Evolutionary conservation across 768 basidiomycete genomes (phyloP).

Genomic region (Psilocybe subaeruginosa): DNA sequence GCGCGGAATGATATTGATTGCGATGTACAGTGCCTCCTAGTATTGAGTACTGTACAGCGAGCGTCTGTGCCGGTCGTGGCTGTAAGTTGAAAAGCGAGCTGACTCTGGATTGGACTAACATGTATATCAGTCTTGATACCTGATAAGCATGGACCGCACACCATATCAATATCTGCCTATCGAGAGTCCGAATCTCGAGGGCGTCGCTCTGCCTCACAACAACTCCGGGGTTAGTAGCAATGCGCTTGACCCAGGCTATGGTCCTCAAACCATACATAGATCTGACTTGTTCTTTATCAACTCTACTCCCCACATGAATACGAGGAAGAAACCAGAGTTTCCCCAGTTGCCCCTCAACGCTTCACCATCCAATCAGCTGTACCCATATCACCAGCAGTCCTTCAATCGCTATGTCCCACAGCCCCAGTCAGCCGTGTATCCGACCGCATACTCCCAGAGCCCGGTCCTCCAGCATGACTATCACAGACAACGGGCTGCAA

Average conservation of each 20-base stretch:
- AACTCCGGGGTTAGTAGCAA: constrained; percentile 11
- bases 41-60: neutral
- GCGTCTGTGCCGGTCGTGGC: neutral
- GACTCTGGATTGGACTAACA: constrained; percentile 3
- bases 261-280: constrained; percentile 34
- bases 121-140: neutral
- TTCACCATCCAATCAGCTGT: constrained; percentile 26
- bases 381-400: constrained; percentile 35
- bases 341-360: constrained; percentile 7
- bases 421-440: constrained; percentile 22
- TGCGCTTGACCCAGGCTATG: constrained; percentile 28
- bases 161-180: constrained; percentile 20
- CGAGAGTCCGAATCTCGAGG: constrained; percentile 7
- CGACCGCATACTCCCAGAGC: constrained; percentile 13
- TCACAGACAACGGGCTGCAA: constrained; percentile 8
- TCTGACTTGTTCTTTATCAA: constrained; percentile 34
- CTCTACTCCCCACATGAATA: constrained; percentile 15
- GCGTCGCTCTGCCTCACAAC: neutral
- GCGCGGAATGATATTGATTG: neutral
- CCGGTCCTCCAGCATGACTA: constrained; percentile 16
- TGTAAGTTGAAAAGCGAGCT: neutral
- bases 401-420: constrained; percentile 30
- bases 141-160: constrained; percentile 24
- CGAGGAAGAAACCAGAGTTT: constrained; percentile 10
- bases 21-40: neutral